Evolutionary conservation across 2,329 filamentous ascomycete species (phyloP).

Genomic region (Dactylonectria macrodidyma): DNA sequence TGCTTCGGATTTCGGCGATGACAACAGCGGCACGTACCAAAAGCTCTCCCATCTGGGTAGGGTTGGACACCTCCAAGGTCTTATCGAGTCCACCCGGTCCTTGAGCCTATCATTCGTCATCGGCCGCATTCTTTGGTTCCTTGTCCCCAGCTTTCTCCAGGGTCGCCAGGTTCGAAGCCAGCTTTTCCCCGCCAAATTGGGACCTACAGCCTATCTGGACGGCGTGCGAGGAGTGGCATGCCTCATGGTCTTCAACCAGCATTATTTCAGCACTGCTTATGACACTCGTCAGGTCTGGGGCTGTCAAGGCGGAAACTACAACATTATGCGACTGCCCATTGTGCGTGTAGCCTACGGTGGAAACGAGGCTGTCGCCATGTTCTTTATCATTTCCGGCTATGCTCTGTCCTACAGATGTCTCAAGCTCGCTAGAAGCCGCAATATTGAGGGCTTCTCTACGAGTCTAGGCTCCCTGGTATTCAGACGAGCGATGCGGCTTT

Average conservation of each 20-base stretch:
- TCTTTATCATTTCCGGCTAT: constrained; percentile 75
- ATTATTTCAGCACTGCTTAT: constrained; percentile 68
- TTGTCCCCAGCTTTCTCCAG: too few species aligned
- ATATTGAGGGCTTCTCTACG: constrained; percentile 56
- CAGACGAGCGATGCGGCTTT: constrained; percentile 67
- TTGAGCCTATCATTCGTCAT: too few species aligned
- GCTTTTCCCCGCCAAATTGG: too few species aligned
- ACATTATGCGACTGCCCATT: constrained; percentile 67
- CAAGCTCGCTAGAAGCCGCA: constrained; percentile 58
- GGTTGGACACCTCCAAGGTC: too few species aligned
- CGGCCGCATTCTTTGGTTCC: too few species aligned
- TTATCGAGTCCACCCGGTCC: too few species aligned
- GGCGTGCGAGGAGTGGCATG: constrained; percentile 71
- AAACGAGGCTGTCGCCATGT: constrained; percentile 70
- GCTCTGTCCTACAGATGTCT: constrained; percentile 69
- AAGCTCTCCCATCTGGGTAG: too few species aligned
- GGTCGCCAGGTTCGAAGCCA: too few species aligned
- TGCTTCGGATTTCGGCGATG: too few species aligned
- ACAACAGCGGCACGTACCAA: too few species aligned
- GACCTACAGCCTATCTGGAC: constrained; percentile 68
- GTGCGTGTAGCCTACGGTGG: constrained; percentile 68
- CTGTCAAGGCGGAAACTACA: constrained; percentile 58
- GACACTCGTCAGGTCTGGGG: constrained; percentile 66
- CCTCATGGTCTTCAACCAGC: constrained; percentile 70
- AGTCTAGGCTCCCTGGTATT: constrained; percentile 66